Conservation (phyloP, 306 rosid genomes). For the Luffa aegyptiaca region DNA sequence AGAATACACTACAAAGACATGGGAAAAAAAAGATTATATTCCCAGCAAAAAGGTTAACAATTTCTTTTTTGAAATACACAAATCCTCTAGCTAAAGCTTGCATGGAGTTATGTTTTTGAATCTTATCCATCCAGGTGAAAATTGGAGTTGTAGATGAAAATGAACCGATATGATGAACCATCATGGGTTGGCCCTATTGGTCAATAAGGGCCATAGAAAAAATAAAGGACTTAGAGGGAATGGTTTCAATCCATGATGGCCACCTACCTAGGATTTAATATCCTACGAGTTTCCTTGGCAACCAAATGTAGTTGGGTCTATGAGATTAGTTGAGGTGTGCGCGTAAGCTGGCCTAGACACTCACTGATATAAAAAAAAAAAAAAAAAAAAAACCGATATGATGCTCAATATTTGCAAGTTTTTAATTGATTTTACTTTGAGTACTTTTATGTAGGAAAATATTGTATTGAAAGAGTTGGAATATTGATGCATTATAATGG, state of each 20-base stretch:
- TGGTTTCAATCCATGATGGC: too few relatives aligned
- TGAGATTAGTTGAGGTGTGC: too few relatives aligned
- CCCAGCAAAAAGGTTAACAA: neutral
- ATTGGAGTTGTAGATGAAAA: neutral
- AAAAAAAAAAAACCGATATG: neutral
- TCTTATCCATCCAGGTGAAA: neutral
- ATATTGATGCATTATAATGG: neutral
- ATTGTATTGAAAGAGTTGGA: neutral
- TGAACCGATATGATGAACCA: neutral
- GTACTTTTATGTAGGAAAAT: neutral
- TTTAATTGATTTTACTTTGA: neutral
- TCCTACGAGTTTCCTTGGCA: too few relatives aligned
- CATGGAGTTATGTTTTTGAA: neutral
- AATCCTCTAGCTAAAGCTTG: neutral
- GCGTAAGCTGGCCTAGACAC: too few relatives aligned
- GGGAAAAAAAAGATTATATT: neutral
- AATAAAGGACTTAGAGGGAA: too few relatives aligned
- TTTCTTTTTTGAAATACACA: neutral
- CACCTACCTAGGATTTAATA: too few relatives aligned
- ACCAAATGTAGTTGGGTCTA: too few relatives aligned
- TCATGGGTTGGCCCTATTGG: too few relatives aligned
- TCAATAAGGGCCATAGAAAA: too few relatives aligned
- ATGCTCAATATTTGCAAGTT: neutral
- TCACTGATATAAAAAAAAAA: too few relatives aligned
- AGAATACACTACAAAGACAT: neutral